phyloP scores from a whole-genome alignment of 2,329 filamentous ascomycete species.

The Cryoendolithus antarcticus region DNA sequence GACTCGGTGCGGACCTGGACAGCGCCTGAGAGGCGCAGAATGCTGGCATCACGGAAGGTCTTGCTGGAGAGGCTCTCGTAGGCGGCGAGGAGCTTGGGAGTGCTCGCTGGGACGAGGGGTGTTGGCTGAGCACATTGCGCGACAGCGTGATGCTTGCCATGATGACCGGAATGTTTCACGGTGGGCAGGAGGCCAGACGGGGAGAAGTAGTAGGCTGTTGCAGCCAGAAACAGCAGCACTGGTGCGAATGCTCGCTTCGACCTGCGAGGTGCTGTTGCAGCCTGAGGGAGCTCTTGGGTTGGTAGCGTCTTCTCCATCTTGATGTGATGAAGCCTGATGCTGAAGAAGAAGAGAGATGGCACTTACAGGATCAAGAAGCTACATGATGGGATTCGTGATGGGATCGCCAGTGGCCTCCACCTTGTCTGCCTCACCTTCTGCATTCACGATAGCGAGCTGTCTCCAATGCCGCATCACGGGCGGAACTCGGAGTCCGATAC shows the following conservation, averaged over 20 bases:
- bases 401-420: no score
- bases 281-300: slow-evolving; percentile 9
- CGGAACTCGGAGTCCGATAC: no score
- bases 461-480: no score
- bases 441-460: no score
- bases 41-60: slow-evolving; percentile 21
- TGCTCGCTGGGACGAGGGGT: slow-evolving; percentile 15
- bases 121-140: slow-evolving; percentile 17
- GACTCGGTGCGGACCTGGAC: slow-evolving; percentile 44
- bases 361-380: not conserved
- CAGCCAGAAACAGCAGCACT: slow-evolving; percentile 6
- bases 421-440: no score
- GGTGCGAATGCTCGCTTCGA: slow-evolving; percentile 9
- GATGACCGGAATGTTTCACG: not conserved
- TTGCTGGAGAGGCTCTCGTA: slow-evolving; percentile 20
- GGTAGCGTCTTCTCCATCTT: slow-evolving; percentile 18
- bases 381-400: no score
- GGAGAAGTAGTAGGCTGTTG: slow-evolving; percentile 1
- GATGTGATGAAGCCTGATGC: not conserved
- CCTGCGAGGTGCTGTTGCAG: slow-evolving; percentile 8
- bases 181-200: slow-evolving; percentile 2
- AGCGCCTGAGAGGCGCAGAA: slow-evolving; percentile 41
- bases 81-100: slow-evolving; percentile 16
- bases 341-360: not conserved
- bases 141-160: not conserved